phyloP scores from a whole-genome alignment of 1,139 yeast species.

The Petasospora rhodanensis region DNA sequence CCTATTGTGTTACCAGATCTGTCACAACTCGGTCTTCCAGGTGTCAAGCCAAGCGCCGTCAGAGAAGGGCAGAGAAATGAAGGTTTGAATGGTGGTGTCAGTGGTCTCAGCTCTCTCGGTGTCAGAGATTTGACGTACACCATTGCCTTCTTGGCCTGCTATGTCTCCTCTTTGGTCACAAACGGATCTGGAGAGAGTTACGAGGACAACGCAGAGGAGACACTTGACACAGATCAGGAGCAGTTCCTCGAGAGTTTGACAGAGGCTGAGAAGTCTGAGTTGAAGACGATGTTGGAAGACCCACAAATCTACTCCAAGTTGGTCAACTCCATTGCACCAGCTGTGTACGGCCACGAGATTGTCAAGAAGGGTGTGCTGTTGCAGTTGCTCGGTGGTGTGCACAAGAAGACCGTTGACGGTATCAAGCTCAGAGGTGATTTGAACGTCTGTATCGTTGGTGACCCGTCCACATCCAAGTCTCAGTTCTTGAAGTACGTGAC shows the following conservation, averaged over 20 bases:
- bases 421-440: conserved; percentile 96
- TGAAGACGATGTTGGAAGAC: conserved; percentile 88
- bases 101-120: conserved; percentile 79
- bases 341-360: conserved; percentile 94
- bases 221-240: conserved; percentile 65
- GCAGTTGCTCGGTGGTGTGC: conserved; percentile 94
- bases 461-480: conserved; percentile 96
- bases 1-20: conserved; percentile 96
- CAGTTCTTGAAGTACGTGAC: conserved; percentile 94
- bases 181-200: conserved; percentile 41
- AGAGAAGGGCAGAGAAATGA: conserved; percentile 64
- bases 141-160: conserved; percentile 87
- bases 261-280: conserved; percentile 77
- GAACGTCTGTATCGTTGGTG: conserved; percentile 95
- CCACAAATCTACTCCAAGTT: conserved; percentile 80
- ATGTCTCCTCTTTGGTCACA: conserved; percentile 58
- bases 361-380: conserved; percentile 87
- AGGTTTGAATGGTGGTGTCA: conserved; percentile 77
- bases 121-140: conserved; percentile 92
- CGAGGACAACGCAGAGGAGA: conserved; percentile 36
- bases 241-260: conserved; percentile 74
- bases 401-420: conserved; percentile 90
- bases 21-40: conserved; percentile 93
- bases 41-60: conserved; percentile 82
- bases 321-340: conserved; percentile 91